Percentiles rank a stretch among this genome's conserved stretches.
Evolutionary conservation across 192 early-diverging fungal species (phyloP).

Genomic region (Funneliformis geosporum): DNA sequence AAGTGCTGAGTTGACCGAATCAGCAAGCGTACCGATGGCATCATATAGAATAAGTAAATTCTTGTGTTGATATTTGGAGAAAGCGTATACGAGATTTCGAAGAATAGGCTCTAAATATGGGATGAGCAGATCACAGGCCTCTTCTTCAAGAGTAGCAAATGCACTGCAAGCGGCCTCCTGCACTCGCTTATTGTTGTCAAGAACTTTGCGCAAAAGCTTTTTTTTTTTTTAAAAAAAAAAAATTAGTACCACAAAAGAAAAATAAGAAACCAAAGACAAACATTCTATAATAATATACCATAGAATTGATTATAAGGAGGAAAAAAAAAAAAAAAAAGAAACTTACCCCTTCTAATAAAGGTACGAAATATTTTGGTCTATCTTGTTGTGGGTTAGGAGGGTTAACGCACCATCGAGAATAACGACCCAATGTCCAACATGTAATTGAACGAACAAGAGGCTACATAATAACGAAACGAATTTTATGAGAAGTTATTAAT

Average conservation of each 20-base stretch:
- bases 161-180: slow-evolving; percentile 98
- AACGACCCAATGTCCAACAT: slow-evolving; percentile 98
- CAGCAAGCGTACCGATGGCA: slow-evolving; percentile 96
- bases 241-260: too few relatives aligned
- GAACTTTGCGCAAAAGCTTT: slow-evolving; percentile 65
- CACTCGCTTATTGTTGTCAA: slow-evolving; percentile 97
- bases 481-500: not conserved
- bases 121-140: slow-evolving; percentile 74
- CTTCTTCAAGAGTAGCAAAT: slow-evolving; percentile 95
- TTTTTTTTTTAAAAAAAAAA: slow-evolving; percentile 20
- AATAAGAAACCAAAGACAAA: too few relatives aligned
- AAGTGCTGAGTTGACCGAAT: slow-evolving; percentile 82
- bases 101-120: slow-evolving; percentile 92
- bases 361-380: slow-evolving; percentile 76
- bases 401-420: slow-evolving; percentile 77
- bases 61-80: slow-evolving; percentile 92
- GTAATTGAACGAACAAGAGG: slow-evolving; percentile 95
- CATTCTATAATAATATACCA: too few relatives aligned
- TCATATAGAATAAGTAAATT: slow-evolving; percentile 97
- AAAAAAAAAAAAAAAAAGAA: slow-evolving; percentile 7
- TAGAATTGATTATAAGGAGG: not conserved
- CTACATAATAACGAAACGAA: slow-evolving; percentile 41
- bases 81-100: slow-evolving; percentile 75
- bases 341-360: slow-evolving; percentile 69
- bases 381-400: slow-evolving; percentile 53